These are phyloP conservation scores for Candida awuae DNA, from an alignment of 805 yeast species.

Conservation along the genomic window DNA sequence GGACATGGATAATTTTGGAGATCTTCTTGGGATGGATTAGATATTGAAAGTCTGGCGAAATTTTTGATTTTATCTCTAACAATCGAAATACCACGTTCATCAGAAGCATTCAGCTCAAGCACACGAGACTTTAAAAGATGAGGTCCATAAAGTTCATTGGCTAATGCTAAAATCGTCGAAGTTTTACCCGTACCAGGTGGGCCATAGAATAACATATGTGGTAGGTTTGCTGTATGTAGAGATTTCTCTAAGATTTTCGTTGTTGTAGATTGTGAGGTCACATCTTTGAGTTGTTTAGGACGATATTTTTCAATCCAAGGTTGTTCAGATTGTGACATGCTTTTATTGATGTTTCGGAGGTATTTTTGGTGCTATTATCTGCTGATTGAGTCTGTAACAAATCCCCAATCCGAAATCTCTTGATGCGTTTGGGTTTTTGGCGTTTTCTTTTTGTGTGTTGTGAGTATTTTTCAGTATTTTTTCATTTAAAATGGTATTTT, in stretches of 20 bases:
- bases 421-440: no score
- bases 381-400: no score
- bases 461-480: no score
- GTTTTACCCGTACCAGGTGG: conserved; percentile 96
- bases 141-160: conserved; percentile 75
- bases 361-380: no score
- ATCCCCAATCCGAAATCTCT: no score
- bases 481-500: no score
- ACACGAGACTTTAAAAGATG: conserved; percentile 59
- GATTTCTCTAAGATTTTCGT: conserved; percentile 76
- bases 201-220: conserved; percentile 88
- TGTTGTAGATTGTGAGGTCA: conserved; percentile 87
- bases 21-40: conserved; percentile 69
- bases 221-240: conserved; percentile 70
- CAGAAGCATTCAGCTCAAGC: conserved; percentile 80
- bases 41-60: conserved; percentile 78
- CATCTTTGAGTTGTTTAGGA: conserved; percentile 79
- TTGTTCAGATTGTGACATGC: conserved; percentile 10
- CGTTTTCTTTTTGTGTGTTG: no score
- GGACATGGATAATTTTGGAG: conserved; percentile 83
- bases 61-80: conserved; percentile 80
- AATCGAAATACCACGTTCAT: conserved; percentile 83
- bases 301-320: conserved; percentile 97
- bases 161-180: conserved; percentile 77
- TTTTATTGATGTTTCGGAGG: not conserved